Evolutionary conservation across 1,139 yeast species (phyloP), one percentile per base, ranked within the genome.

Genomic region (Hyphopichia pseudoburtonii): DNA sequence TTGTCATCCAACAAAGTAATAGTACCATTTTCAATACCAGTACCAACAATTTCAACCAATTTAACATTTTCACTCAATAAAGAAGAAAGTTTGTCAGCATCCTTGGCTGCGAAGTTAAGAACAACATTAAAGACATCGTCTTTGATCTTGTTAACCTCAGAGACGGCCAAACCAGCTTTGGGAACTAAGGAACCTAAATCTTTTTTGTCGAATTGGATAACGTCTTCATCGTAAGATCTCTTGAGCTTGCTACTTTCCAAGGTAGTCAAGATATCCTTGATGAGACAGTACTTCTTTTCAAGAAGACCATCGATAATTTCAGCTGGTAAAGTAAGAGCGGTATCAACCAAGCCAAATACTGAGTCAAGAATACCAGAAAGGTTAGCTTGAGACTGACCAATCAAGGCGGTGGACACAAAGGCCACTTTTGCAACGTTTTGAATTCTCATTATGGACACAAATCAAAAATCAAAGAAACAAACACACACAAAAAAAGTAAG

Each of bases 161-260:
- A 48, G 17, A 57, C 47, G 9, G 47, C 57, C 34, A 55, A 40
- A 17, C 55, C 59, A 34, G 59, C 61, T 39, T 47, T 43, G 17
- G 61, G 60, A 8, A 44, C 51, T 18, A 47, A 40, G 18, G 34
- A 32, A 17, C 41, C 45, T 11, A 41, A 36, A 25, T 36, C 35
- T 36, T 45, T 39, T 24, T 34, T 34, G 23, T 39, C 45, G 22
- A 39, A 28, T 14, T 34, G 19, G n/a, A 32, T 26, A 11, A 33
- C 30, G 2, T 27, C 21, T 4, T 23, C 17, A 11, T 33, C 32
- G 3, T 33, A 21, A n/a, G 27, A 27, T 28, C 32, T 33, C 24
- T 28, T 33, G 9, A 7, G 5, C 5, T 7, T 10, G 4, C 14
- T 17, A n/a, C 16, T 11, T 7, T 15, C 19, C 10, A 33, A 14